Base-by-base conservation (phyloP, 371 early-diverging fungal genomes). In the Rhizopus sp. region DNA sequence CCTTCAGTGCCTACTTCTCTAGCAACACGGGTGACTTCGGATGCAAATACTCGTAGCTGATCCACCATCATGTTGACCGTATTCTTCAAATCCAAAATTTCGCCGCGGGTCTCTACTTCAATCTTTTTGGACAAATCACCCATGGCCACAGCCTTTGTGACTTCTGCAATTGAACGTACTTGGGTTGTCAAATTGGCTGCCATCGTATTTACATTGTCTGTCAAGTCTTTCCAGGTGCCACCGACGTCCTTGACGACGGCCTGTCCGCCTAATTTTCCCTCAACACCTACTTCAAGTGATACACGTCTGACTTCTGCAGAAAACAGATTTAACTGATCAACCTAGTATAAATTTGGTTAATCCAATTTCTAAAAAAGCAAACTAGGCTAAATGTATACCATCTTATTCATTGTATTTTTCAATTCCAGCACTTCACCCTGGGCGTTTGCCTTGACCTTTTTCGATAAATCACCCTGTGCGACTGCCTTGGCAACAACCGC, bases 81-180 rank as follows among this genome's bases (percentile, higher is more conserved):
- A 16, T 70, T 69, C 48, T 80, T 80, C 2, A 78, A 56, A 10
- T 77, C 77, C 13, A 71, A 50, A 17, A 80, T 77, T 49, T 84
- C 66, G 67, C 77, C 66, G 72, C 86, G 39, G 61, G 39, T 62
- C 35, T 48, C 68, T 4, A 81, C 78, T n/a, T 63, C 69, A 44
- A 87, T 65, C 62, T 80, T 83, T 48, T 75, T 72, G 5, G 69
- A 73, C 29, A 87, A 51, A 57, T 87, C 84, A 38, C 87, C 87
- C 15, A 72, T 64, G 16, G 85, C 84, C 13, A 86, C 82, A 13
- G 81, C 78, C 34, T 68, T 78, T 13, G 75, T 71, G 1, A 81
- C 80, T 32, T 55, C 50, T 3, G 80, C 75, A 57, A 81, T 82
- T 31, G 74, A 72, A 16, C 84, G 69, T 3, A 82, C 83, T 62